Conservation (phyloP, 345 rosid genomes). For the Aegle marmelos region DNA sequence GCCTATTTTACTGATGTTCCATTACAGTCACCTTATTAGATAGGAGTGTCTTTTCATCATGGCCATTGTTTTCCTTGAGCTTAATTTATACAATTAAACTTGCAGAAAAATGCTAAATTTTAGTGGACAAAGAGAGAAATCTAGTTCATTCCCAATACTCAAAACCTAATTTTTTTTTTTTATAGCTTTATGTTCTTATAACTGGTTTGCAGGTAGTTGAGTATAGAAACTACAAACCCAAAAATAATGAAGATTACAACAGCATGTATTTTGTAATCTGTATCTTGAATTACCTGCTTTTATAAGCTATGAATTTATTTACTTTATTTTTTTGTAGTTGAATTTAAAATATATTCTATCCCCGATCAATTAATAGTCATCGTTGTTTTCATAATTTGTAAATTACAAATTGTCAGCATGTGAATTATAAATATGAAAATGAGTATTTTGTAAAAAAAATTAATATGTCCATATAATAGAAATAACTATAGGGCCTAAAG, state of each 20-base stretch:
- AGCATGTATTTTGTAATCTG: too few species aligned
- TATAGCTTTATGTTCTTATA: background rate
- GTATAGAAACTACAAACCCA: slow-evolving; percentile 48
- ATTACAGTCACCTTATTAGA: background rate
- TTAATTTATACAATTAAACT: background rate
- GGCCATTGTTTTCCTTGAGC: background rate
- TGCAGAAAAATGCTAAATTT: background rate
- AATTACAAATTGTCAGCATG: too few species aligned
- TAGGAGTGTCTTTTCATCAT: background rate
- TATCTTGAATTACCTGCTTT: too few species aligned
- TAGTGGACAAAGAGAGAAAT: background rate
- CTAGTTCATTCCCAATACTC: background rate
- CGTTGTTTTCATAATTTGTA: too few species aligned
- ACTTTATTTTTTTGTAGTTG: too few species aligned
- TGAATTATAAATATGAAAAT: too few species aligned
- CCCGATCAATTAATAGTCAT: too few species aligned
- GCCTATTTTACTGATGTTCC: background rate
- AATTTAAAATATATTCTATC: too few species aligned
- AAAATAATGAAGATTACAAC: slow-evolving; percentile 56
- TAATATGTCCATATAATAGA: too few species aligned
- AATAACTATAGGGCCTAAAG: too few species aligned
- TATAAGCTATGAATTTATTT: too few species aligned
- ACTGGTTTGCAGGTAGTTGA: slow-evolving; percentile 42
- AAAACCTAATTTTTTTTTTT: background rate
- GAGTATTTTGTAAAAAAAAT: too few species aligned